These are phyloP conservation scores for Apiospora marii DNA, from an alignment of 2,329 filamentous ascomycete genomes.

Conservation along the genomic window DNA sequence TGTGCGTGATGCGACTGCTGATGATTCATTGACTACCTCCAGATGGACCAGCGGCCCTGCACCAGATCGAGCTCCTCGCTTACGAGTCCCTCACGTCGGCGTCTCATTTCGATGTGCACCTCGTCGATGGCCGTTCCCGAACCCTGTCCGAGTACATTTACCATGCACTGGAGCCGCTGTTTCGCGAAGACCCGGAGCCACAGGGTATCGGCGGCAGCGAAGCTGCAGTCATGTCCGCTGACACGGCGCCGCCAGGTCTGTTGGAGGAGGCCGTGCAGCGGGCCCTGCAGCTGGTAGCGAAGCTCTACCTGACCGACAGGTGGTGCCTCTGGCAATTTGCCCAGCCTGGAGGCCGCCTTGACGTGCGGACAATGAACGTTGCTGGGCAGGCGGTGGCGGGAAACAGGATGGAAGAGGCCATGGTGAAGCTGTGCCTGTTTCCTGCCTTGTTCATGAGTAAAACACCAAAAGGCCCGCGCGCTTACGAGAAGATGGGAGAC, in stretches of 20 bases:
- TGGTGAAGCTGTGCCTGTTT: not conserved
- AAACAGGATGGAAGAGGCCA: not conserved
- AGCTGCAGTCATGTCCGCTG: not conserved
- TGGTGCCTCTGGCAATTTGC: not conserved
- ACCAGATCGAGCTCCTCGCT: not conserved
- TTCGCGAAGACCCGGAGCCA: not conserved
- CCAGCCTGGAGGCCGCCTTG: not conserved
- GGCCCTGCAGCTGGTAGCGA: not conserved
- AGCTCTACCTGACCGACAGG: slow-evolving; percentile 7
- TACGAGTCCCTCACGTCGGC: not conserved
- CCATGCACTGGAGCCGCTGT: not conserved
- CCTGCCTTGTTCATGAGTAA: slow-evolving; percentile 12
- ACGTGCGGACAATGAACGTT: not conserved
- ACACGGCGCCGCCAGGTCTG: not conserved
- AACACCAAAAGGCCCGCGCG: not conserved
- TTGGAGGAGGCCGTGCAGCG: not conserved
- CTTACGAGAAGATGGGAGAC: not conserved
- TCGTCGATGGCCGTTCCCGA: not conserved
- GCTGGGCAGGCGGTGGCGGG: not conserved
- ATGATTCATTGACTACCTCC: not conserved
- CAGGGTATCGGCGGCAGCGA: not conserved
- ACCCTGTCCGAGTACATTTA: not conserved
- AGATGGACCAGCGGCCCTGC: not conserved
- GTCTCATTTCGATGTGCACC: not conserved
- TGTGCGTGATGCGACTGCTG: not conserved